phyloP scores from a whole-genome alignment of 2,329 filamentous ascomycete species.

The Tolypocladium sp. region DNA sequence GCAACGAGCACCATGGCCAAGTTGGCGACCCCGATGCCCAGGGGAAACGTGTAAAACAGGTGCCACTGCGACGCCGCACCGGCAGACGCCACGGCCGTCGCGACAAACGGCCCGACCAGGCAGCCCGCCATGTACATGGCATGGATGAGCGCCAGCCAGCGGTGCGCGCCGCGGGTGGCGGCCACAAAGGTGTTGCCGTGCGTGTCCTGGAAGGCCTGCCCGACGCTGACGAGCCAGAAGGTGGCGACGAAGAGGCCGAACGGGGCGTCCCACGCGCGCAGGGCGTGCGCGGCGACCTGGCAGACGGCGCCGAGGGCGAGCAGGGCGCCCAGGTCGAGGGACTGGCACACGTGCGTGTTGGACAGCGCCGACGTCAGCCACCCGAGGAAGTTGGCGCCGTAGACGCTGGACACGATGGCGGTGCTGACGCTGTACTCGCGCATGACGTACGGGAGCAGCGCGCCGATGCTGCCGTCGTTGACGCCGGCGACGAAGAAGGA shows the following conservation, averaged over 20 bases:
- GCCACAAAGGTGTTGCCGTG: too few species aligned
- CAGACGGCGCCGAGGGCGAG: constrained; percentile 45
- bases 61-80: constrained; percentile 33
- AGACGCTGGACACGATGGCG: constrained; percentile 41
- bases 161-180: constrained; percentile 29
- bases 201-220: constrained; percentile 52
- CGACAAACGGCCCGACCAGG: constrained; percentile 46
- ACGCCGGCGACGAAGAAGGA: constrained; percentile 58
- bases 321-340: constrained; percentile 46
- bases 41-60: constrained; percentile 46
- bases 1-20: constrained; percentile 33
- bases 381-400: constrained; percentile 47
- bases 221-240: constrained; percentile 48
- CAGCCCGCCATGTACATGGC: constrained; percentile 52
- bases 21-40: constrained; percentile 44
- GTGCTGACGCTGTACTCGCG: constrained; percentile 45
- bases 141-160: constrained; percentile 56
- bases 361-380: constrained; percentile 50
- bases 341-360: constrained; percentile 42
- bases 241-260: constrained; percentile 48
- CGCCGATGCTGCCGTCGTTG: constrained; percentile 56
- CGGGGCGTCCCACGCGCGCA: constrained; percentile 44
- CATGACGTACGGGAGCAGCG: constrained; percentile 54
- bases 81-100: constrained; percentile 37
- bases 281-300: constrained; percentile 43